Percentiles rank a stretch among this genome's conserved stretches.
Conservation (phyloP, 257 asterid species). For the Perilla frutescens region DNA sequence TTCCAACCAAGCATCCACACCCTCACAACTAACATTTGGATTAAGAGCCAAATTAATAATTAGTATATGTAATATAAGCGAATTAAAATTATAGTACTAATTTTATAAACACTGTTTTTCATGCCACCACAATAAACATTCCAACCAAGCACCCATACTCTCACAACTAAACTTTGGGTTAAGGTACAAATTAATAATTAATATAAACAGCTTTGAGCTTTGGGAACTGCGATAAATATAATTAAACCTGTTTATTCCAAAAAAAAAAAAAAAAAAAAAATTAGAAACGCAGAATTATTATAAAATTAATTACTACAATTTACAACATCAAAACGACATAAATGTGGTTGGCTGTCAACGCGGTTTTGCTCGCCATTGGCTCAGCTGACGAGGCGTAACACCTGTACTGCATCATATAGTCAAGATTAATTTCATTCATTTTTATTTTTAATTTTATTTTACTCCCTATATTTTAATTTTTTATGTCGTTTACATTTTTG, state of each 20-base stretch:
- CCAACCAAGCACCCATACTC: conserved; percentile 39
- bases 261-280: neutral
- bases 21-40: conserved; percentile 31
- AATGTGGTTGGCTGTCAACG: conserved; percentile 73
- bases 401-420: conserved; percentile 26
- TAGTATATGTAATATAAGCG: neutral
- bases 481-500: no score
- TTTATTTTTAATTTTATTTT: no score
- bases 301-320: conserved; percentile 24
- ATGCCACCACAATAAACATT: conserved; percentile 35
- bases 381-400: conserved; percentile 52
- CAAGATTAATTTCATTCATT: neutral
- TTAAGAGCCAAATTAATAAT: conserved; percentile 29
- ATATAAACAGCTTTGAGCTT: conserved; percentile 38
- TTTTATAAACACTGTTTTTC: conserved; percentile 14
- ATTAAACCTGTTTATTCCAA: conserved; percentile 1
- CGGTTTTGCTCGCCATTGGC: conserved; percentile 58
- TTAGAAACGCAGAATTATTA: neutral
- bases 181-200: conserved; percentile 31
- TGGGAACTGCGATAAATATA: conserved; percentile 24
- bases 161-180: conserved; percentile 39
- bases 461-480: no score
- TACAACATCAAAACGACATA: conserved; percentile 44
- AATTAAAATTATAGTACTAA: neutral
- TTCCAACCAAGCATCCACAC: conserved; percentile 33